phyloP scores from a whole-genome alignment of 1,284 basidiomycete genomes.

The Puccinia coronata region DNA sequence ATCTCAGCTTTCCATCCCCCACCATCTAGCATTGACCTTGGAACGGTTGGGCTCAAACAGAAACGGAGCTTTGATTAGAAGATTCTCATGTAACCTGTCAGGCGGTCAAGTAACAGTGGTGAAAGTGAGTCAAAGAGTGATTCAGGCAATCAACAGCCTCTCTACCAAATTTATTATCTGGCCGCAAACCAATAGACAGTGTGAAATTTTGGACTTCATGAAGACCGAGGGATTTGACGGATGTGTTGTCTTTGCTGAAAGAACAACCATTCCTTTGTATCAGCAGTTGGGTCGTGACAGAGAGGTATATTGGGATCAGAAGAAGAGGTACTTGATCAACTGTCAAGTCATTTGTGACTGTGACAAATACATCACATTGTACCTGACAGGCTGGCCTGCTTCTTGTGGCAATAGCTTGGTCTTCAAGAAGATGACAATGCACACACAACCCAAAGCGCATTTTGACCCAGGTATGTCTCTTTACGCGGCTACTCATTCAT shows the following conservation, averaged over 20 bases:
- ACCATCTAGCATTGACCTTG: too few species aligned
- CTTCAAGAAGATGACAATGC: neutral
- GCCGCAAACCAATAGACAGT: too few species aligned
- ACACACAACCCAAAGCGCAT: neutral
- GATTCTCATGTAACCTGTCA: neutral
- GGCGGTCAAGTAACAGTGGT: neutral
- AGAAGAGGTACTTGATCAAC: too few species aligned
- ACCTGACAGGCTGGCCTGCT: slow-evolving; percentile 32
- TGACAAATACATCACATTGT: slow-evolving; percentile 19
- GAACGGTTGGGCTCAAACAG: too few species aligned
- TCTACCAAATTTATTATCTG: too few species aligned
- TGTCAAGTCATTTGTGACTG: too few species aligned
- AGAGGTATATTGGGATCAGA: neutral
- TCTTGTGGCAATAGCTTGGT: slow-evolving; percentile 17
- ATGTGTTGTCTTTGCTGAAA: neutral
- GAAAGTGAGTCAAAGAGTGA: too few species aligned
- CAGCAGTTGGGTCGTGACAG: too few species aligned
- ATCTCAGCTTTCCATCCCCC: too few species aligned
- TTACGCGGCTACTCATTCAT: neutral
- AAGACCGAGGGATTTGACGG: too few species aligned
- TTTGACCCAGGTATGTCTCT: neutral
- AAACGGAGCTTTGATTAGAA: neutral
- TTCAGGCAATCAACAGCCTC: neutral
- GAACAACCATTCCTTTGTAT: slow-evolving; percentile 1
- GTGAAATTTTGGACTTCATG: too few species aligned